Evolutionary conservation across 768 basidiomycete genomes (phyloP).

Genomic region (Flagelloscypha sp.): DNA sequence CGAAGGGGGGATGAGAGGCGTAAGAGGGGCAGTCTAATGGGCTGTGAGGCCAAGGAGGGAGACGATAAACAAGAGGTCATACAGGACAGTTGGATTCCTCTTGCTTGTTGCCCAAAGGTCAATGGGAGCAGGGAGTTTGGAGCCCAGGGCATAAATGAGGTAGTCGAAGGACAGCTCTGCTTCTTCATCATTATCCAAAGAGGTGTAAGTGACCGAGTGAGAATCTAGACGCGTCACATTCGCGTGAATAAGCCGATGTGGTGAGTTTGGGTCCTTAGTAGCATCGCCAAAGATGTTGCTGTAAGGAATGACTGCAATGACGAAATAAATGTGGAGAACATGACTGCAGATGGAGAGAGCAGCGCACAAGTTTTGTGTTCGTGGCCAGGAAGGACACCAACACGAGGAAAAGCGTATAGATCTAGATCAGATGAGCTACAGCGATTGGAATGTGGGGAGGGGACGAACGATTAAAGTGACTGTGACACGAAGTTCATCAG

Average conservation of each 20-base stretch:
- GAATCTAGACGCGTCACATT: conserved; percentile 31
- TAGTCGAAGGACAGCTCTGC: conserved; percentile 47
- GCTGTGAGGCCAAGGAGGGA: no score
- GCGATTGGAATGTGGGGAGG: conserved; percentile 40
- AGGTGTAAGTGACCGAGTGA: conserved; percentile 32
- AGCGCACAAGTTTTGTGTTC: conserved; percentile 57
- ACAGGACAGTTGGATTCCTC: no score
- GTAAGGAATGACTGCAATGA: conserved; percentile 42
- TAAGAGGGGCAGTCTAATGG: no score
- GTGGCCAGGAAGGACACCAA: conserved; percentile 48
- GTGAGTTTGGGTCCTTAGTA: conserved; percentile 3
- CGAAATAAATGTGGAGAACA: conserved; percentile 1
- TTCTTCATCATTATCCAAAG: conserved; percentile 41
- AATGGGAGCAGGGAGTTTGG: conserved; percentile 45
- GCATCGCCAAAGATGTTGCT: conserved; percentile 37
- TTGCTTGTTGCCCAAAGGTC: conserved; percentile 39
- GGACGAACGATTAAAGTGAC: background rate
- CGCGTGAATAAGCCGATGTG: conserved; percentile 35
- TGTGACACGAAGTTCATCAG: no score
- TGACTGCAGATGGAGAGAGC: background rate
- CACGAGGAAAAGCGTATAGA: conserved; percentile 52
- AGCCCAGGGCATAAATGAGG: conserved; percentile 54
- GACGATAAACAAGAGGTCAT: no score
- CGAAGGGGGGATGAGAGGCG: no score
- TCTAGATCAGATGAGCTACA: conserved; percentile 23